phyloP scores from a whole-genome alignment of 1,139 yeast species.

The Pneumocystis jirovecii region DNA sequence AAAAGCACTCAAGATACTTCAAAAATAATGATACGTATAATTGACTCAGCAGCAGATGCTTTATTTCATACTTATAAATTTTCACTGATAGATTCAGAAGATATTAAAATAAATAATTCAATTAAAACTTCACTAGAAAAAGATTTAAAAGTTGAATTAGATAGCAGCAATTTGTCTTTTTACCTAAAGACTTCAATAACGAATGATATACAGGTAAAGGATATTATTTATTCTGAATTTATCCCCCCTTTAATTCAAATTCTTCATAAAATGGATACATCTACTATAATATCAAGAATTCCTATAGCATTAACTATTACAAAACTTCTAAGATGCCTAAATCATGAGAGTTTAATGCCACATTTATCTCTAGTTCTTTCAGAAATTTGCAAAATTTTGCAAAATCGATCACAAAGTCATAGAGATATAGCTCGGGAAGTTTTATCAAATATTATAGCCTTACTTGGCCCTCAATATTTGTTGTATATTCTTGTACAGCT shows the following conservation, averaged over 20 bases:
- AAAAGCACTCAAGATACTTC: conserved; percentile 37
- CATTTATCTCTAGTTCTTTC: conserved; percentile 74
- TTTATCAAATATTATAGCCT: conserved; percentile 46
- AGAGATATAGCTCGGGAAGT: conserved; percentile 78
- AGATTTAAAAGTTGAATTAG: neutral
- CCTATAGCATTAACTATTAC: conserved; percentile 74
- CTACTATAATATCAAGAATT: conserved; percentile 59
- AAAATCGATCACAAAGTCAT: conserved; percentile 74
- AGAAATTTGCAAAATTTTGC: conserved; percentile 69
- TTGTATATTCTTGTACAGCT: conserved; percentile 64
- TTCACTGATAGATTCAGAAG: conserved; percentile 18
- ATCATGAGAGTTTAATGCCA: conserved; percentile 38
- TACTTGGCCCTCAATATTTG: conserved; percentile 61
- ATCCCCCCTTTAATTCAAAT: conserved; percentile 48
- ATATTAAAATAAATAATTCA: conserved; percentile 4
- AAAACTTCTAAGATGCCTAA: conserved; percentile 50
- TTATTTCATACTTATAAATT: conserved; percentile 22
- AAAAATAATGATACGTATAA: conserved; percentile 45
- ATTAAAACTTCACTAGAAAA: neutral
- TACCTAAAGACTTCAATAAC: conserved; percentile 4
- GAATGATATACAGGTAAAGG: conserved; percentile 26
- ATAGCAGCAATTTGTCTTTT: neutral
- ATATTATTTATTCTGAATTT: conserved; percentile 41
- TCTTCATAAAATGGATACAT: conserved; percentile 42
- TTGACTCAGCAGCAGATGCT: conserved; percentile 50